Conservation (phyloP, 78 protist species). For the Corallochytrium limacisporum region DNA sequence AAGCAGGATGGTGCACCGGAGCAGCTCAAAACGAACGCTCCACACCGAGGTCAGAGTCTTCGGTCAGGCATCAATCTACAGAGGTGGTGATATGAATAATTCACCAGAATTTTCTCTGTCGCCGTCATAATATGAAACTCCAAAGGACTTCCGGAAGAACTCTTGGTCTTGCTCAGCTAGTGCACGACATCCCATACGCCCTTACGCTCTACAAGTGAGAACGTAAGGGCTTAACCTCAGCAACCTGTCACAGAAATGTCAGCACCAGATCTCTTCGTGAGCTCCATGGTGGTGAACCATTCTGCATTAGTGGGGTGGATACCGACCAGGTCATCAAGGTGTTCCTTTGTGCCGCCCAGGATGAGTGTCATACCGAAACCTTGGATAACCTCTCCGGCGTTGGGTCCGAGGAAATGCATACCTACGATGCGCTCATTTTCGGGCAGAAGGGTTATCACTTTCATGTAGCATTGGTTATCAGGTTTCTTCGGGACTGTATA, state of each 20-base stretch:
- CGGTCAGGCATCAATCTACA: too few relatives aligned
- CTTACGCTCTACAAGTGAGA: too few relatives aligned
- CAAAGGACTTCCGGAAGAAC: too few relatives aligned
- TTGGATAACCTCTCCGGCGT: conserved; percentile 84
- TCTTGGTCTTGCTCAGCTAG: too few relatives aligned
- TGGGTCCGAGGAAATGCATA: conserved; percentile 66
- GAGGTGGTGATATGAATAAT: too few relatives aligned
- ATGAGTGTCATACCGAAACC: conserved; percentile 42
- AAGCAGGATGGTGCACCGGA: too few relatives aligned
- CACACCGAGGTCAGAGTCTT: too few relatives aligned
- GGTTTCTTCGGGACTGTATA: not conserved
- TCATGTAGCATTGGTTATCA: not conserved
- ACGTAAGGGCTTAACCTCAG: too few relatives aligned
- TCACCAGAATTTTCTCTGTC: too few relatives aligned
- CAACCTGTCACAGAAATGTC: conserved; percentile 47
- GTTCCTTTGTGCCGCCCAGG: conserved; percentile 49
- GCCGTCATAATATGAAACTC: too few relatives aligned
- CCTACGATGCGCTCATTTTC: conserved; percentile 64
- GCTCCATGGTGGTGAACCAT: conserved; percentile 40
- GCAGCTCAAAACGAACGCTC: too few relatives aligned
- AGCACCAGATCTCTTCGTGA: conserved; percentile 50
- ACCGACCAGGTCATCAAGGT: conserved; percentile 75
- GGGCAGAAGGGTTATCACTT: conserved; percentile 35
- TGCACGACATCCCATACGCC: too few relatives aligned
- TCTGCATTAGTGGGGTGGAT: conserved; percentile 90